phyloP scores from a whole-genome alignment of 768 basidiomycete genomes.

The Leucosporidium scottii region DNA sequence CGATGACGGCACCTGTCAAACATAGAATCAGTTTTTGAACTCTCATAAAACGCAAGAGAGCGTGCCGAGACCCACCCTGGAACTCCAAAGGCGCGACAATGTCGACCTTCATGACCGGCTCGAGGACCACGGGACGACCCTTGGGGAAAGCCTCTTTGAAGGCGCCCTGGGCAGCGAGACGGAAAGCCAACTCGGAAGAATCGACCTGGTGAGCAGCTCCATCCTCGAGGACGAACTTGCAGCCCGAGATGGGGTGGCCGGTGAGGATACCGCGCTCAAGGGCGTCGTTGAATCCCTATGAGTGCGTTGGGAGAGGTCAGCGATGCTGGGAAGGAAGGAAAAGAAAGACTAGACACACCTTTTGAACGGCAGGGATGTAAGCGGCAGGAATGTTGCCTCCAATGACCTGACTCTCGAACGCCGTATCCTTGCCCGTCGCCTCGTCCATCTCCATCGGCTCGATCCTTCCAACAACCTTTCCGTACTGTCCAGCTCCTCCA shows the following conservation, averaged over 20 bases:
- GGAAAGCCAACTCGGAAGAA: conserved; percentile 93
- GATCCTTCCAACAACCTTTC: conserved; percentile 79
- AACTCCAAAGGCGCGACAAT: conserved; percentile 93
- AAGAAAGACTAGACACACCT: conserved; percentile 53
- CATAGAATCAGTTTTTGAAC: not conserved
- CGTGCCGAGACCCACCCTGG: conserved; percentile 49
- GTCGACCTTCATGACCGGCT: conserved; percentile 99
- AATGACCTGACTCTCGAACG: conserved; percentile 81
- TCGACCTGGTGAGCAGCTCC: conserved; percentile 90
- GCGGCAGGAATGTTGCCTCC: conserved; percentile 84
- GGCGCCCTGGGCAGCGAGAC: conserved; percentile 79
- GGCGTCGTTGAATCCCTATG: conserved; percentile 90
- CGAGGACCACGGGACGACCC: conserved; percentile 73
- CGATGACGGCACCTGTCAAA: conserved; percentile 69
- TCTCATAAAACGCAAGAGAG: not conserved
- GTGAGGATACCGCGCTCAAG: conserved; percentile 81
- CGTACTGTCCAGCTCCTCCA: conserved; percentile 95
- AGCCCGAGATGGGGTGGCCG: conserved; percentile 79
- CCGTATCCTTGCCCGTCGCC: conserved; percentile 66
- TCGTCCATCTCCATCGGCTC: conserved; percentile 76
- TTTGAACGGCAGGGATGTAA: conserved; percentile 91
- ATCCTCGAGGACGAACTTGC: conserved; percentile 79
- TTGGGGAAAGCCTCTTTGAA: conserved; percentile 81
- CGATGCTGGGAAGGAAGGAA: not conserved
- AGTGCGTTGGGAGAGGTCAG: conserved; percentile 1